phyloP scores from a whole-genome alignment of 345 rosid species.

The Lumnitzera littorea region DNA sequence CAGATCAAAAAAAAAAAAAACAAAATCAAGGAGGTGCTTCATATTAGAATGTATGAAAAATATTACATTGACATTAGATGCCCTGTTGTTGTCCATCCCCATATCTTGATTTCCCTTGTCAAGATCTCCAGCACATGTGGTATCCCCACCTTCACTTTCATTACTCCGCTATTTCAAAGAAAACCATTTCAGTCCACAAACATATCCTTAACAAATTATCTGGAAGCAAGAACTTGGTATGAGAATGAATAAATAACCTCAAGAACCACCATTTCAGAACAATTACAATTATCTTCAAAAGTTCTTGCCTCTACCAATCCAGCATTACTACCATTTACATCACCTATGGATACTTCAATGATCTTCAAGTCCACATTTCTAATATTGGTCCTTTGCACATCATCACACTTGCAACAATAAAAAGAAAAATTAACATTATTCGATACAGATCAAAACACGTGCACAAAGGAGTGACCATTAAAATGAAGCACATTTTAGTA shows the following conservation, averaged over 20 bases:
- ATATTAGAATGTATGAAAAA: neutral
- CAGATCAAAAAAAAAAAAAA: no score
- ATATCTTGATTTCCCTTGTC: neutral
- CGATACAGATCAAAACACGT: neutral
- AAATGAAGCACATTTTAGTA: neutral
- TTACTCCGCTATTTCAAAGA: constrained; percentile 11
- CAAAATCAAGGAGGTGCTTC: neutral
- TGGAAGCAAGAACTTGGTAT: neutral
- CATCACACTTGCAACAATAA: constrained; percentile 6
- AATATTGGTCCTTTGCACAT: constrained; percentile 1
- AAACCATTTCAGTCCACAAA: neutral
- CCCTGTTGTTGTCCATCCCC: constrained; percentile 7
- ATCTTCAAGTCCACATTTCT: constrained; percentile 8
- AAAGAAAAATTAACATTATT: no score
- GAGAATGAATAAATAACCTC: constrained; percentile 12
- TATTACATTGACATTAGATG: constrained; percentile 11
- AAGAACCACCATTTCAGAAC: constrained; percentile 2
- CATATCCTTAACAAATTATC: neutral
- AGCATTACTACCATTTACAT: neutral
- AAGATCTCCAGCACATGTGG: neutral
- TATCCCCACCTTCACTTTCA: constrained; percentile 4
- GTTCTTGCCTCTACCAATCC: constrained; percentile 9
- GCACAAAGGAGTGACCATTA: neutral
- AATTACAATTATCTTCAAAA: neutral
- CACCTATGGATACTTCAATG: neutral